phyloP scores from a whole-genome alignment of 305 asterid species.

The Solanum aculeatissimum region DNA sequence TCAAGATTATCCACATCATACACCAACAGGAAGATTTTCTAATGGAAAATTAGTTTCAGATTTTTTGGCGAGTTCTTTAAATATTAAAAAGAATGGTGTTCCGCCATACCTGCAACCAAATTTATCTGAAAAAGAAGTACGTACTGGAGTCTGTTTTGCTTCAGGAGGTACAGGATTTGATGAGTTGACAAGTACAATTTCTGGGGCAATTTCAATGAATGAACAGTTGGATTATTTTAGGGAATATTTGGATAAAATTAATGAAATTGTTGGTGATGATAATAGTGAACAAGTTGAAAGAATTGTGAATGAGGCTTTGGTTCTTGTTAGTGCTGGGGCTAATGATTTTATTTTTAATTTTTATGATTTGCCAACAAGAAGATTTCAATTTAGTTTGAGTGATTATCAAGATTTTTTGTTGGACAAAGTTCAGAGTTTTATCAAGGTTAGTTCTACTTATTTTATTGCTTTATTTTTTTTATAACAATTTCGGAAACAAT shows the following conservation, averaged over 20 bases:
- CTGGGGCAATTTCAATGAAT: conserved; percentile 5
- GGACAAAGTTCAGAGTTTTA: conserved; percentile 7
- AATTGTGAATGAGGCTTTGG: conserved; percentile 9
- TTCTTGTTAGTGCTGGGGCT: conserved; percentile 16
- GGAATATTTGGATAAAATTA: conserved; percentile 3
- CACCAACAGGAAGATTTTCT: conserved; percentile 14
- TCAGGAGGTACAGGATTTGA: conserved; percentile 18
- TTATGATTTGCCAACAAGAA: conserved; percentile 7
- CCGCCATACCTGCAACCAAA: conserved; percentile 15
- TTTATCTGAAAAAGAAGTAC: conserved; percentile 3
- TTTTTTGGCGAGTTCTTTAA: neutral
- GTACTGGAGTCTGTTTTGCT: conserved; percentile 13
- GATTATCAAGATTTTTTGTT: conserved; percentile 13
- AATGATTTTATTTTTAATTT: conserved; percentile 13
- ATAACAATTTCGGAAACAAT: no score
- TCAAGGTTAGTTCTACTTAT: conserved; percentile 1
- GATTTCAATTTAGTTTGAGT: neutral
- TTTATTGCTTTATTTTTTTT: neutral
- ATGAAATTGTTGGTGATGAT: neutral
- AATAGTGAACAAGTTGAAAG: conserved; percentile 3
- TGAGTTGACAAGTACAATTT: neutral
- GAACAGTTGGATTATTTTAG: conserved; percentile 10
- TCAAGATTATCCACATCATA: neutral
- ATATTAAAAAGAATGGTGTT: conserved; percentile 6
- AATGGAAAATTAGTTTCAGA: conserved; percentile 20